Conservation (phyloP, 106 monocot species). For the Triglochin maritima region DNA sequence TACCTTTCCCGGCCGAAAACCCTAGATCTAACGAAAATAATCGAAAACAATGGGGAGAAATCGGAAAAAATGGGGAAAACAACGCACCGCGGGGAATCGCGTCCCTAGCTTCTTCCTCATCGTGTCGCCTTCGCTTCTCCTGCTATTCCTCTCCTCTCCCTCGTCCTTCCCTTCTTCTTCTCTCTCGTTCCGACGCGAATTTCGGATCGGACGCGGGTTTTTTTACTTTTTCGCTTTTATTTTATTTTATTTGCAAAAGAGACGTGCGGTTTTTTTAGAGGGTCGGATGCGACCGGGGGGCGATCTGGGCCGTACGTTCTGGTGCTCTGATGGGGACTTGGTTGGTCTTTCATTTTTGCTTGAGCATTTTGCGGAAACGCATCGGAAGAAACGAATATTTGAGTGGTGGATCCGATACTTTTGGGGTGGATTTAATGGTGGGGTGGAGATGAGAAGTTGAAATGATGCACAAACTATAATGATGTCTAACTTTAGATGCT, state of each 20-base stretch:
- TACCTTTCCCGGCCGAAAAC: not conserved
- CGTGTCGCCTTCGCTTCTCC: not conserved
- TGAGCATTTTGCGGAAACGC: not conserved
- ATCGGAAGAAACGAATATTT: too few species aligned
- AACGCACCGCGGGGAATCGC: slow-evolving; percentile 89
- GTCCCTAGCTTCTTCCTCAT: slow-evolving; percentile 99
- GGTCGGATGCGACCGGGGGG: not conserved
- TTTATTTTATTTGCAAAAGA: not conserved
- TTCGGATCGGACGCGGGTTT: slow-evolving; percentile 1
- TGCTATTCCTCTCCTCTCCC: not conserved
- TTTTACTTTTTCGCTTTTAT: not conserved
- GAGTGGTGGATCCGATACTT: too few species aligned
- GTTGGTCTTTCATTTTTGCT: not conserved
- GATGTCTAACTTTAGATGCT: too few species aligned
- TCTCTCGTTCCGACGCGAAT: slow-evolving; percentile 1
- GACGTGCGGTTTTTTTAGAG: not conserved
- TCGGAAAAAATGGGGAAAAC: not conserved
- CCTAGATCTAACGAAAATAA: not conserved
- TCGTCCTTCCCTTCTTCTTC: not conserved
- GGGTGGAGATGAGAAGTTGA: too few species aligned
- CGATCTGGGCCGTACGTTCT: not conserved
- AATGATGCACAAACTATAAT: too few species aligned
- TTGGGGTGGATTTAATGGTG: too few species aligned
- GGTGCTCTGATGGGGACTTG: not conserved
- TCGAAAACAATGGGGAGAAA: not conserved